Base-by-base conservation (phyloP, 2,329 filamentous ascomycete genomes). In the Amesomyces nigricolor region DNA sequence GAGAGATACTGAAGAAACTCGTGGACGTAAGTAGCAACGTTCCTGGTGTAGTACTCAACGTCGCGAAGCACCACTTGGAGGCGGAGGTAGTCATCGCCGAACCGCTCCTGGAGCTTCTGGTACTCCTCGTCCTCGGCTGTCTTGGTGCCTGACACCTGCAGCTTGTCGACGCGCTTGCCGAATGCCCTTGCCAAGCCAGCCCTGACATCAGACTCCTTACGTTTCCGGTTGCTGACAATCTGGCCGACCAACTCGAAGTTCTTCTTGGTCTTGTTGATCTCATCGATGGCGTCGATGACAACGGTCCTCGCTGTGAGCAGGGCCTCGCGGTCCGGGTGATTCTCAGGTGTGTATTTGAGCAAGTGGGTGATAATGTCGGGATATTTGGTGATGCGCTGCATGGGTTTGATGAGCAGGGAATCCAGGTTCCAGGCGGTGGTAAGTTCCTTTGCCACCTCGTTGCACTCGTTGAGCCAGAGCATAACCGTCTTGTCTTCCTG, bases 181-280 rank as follows among this genome's bases (percentile, higher is more conserved):
- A 97, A 95, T 1, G 90, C 90, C 66, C 95, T 91, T 17, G 89
- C 88, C 50, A 96, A 77, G 22, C 88, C 88, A n/a, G 85, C 81
- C 57, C 88, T 85, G 59, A 94, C 86, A 69, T 96, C 90, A 0
- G 89, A 92, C 62, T 96, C 89, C 67, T 95, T 95, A 61, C 88
- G 84, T 69, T 92, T 92, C 54, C 89, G 80, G 47, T 58, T 63
- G 55, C 86, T 79, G 30, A 96, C 89, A 54, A 95, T 91, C 71
- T 95, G 88, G 4, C 90, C 91, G 22, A 97, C 89, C 46, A 95
- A 82, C 70, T 96, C 90, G 57, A 92, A 91, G 51, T 95, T 91
- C 73, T 92, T 95, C 75, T 96, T 97, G 53, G 91, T 86, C 68
- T 95, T 91, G 73, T 99, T 96, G 70, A 97, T 97, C 58, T 92